Evolutionary conservation across 768 basidiomycete species (phyloP).

Genomic region (Russula vinacea): DNA sequence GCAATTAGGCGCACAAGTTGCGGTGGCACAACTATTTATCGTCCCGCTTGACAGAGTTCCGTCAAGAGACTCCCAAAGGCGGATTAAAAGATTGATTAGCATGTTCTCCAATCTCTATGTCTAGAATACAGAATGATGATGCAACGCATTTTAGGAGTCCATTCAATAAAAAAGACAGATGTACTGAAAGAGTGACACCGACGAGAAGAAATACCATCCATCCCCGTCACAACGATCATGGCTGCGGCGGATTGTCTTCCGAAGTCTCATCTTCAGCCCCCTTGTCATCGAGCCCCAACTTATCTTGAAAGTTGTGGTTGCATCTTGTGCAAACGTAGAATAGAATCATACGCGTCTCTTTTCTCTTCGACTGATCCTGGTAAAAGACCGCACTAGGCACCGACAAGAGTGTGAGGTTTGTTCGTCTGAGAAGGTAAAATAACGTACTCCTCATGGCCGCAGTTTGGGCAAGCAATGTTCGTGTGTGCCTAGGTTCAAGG

Average conservation of each 20-base stretch:
- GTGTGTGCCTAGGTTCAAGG: slow-evolving; percentile 64
- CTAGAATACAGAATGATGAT: slow-evolving; percentile 7
- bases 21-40: too few relatives aligned
- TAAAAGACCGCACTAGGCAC: slow-evolving; percentile 77
- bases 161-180: not conserved
- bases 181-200: not conserved
- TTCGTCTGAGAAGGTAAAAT: not conserved
- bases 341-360: slow-evolving; percentile 91
- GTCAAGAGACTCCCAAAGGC: not conserved
- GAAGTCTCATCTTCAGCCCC: slow-evolving; percentile 43
- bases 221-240: slow-evolving; percentile 1
- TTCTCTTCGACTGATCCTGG: slow-evolving; percentile 96
- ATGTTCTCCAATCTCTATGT: not conserved
- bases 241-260: slow-evolving; percentile 29
- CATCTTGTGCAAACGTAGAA: slow-evolving; percentile 89
- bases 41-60: not conserved
- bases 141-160: not conserved
- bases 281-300: slow-evolving; percentile 39
- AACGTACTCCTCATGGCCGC: slow-evolving; percentile 72
- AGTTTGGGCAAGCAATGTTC: slow-evolving; percentile 77
- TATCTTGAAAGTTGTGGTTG: slow-evolving; percentile 69
- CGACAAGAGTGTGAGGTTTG: slow-evolving; percentile 14
- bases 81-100: not conserved
- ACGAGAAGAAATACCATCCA: not conserved
- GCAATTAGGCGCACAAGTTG: too few relatives aligned